Percentiles rank a stretch among this genome's conserved stretches.
Evolutionary conservation across 1,139 yeast species (phyloP).

Genomic region (Lodderomyces parapsilosis): DNA sequence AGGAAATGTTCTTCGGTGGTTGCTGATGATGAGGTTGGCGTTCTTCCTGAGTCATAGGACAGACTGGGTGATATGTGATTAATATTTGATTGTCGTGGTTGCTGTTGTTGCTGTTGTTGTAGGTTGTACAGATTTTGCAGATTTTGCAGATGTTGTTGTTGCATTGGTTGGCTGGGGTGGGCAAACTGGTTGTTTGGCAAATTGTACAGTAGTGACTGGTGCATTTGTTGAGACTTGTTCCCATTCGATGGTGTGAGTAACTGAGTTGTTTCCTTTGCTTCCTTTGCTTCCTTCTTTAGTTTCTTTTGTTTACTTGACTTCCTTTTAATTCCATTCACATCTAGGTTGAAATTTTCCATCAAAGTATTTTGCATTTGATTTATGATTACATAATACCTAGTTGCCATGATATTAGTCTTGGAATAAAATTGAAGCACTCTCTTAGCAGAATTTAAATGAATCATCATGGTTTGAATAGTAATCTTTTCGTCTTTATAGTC

Average conservation of each 20-base stretch:
- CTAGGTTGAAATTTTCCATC: constrained; percentile 12
- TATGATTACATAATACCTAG: constrained; percentile 13
- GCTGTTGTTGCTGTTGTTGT: constrained; percentile 2
- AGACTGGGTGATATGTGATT: background rate
- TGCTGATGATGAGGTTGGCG: background rate
- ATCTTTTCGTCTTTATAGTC: constrained; percentile 12
- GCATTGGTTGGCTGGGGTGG: background rate
- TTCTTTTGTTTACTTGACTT: background rate
- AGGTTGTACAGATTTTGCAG: background rate
- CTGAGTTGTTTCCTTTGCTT: background rate
- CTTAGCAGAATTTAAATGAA: constrained; percentile 14
- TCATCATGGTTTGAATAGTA: constrained; percentile 11
- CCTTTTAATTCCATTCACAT: constrained; percentile 11
- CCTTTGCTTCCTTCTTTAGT: background rate
- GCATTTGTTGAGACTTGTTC: background rate
- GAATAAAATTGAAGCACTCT: constrained; percentile 14
- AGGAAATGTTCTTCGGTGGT: background rate
- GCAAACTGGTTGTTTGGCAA: background rate
- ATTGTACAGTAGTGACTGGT: background rate
- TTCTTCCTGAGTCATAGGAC: background rate
- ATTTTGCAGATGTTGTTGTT: background rate
- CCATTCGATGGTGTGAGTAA: background rate
- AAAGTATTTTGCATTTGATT: constrained; percentile 13
- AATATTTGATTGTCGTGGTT: constrained; percentile 1
- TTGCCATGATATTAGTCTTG: constrained; percentile 11